Evolutionary conservation across 768 basidiomycete species (phyloP), one percentile per base, ranked within the genome.

Genomic region (Mycena pura): DNA sequence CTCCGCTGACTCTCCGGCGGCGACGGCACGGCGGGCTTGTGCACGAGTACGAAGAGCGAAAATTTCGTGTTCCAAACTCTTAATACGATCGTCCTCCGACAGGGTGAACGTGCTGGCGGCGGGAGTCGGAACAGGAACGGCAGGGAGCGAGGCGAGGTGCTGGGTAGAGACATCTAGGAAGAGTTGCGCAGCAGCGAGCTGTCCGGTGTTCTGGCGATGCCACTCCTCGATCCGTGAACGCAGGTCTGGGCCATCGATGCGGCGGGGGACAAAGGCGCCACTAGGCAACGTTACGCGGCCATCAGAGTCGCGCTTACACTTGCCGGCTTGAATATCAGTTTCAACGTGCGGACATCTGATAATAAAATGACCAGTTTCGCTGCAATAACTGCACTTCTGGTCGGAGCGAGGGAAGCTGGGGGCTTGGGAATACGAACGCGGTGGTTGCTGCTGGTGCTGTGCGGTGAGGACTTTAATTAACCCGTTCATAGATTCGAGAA

Each of bases 271-370:
- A 41, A 67, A 69, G n/a, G 58, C 51, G 3, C 72, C 70, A 3
- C 62, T 9, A 36, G 68, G 61, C 4, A 75, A 63, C 0, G 68
- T 65, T 0, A 75, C 70, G 14, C 69, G 66, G 0, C 66, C 69
- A 3, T 68, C 59, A 7, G 51, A 40, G 38, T 75, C 68, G 5
- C 69, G 65, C 39, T 62, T 71, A 22, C 68, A 62, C 7, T 38
- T 43, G 32, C 57, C 57, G 5, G 27, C n/a, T 5, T 17, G 10
- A 2, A 31, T 31, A 24, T 59, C 57, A 14, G 22, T 32, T 0
- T 32, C 43, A 5, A 53, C 44, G 11, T 27, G 14, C 3, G 65
- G 51, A 48, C 72, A 72, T 14, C 59, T 32, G 2, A 67, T 50
- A 39, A 72, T 72, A 46, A 63, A 68, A 46, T 75, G 69, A 1